Conservation (phyloP, 2,329 filamentous ascomycete species). For the Ophiostoma novo-ulmi region DNA sequence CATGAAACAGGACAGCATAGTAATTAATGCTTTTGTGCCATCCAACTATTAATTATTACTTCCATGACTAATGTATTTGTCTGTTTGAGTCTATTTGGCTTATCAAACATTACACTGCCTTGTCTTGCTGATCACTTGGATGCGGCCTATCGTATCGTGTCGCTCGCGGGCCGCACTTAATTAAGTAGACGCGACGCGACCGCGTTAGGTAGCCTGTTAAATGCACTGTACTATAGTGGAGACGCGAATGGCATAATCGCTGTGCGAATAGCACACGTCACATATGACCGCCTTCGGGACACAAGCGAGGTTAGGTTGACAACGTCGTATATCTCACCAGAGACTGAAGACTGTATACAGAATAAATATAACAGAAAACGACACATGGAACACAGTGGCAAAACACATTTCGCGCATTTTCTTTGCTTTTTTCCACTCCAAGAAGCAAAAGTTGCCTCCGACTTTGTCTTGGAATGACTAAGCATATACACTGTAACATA, state of each 20-base stretch:
- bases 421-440: neutral
- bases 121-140: neutral
- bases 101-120: neutral
- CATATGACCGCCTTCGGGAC: neutral
- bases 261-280: neutral
- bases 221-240: neutral
- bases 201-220: neutral
- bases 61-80: neutral
- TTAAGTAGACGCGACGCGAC: conserved; percentile 3
- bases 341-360: neutral
- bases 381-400: neutral
- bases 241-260: neutral
- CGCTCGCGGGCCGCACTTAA: neutral
- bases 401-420: neutral
- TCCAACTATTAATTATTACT: neutral
- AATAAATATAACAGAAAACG: neutral
- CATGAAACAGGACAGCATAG: neutral
- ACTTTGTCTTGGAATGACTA: neutral
- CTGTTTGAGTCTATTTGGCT: neutral
- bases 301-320: neutral
- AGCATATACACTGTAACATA: neutral
- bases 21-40: neutral
- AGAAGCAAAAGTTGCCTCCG: neutral
- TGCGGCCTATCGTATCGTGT: neutral
- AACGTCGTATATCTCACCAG: neutral